These are phyloP conservation scores for Phylloporus rhodoxanthus DNA, from an alignment of 768 basidiomycete genomes.

Conservation along the genomic window DNA sequence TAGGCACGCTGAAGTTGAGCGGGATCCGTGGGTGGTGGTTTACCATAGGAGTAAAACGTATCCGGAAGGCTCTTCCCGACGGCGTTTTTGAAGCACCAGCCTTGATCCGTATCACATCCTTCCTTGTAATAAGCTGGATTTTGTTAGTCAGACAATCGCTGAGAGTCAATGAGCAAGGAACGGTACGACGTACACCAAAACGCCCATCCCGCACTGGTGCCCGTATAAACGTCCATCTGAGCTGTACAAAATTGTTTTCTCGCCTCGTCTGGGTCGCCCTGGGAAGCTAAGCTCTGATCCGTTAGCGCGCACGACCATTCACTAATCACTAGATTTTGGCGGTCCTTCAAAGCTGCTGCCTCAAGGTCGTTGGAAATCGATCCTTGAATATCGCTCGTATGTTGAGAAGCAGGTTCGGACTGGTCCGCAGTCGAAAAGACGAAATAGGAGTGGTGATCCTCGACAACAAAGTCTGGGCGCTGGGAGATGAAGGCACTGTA, in stretches of 20 bases:
- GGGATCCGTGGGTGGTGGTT: conserved; percentile 19
- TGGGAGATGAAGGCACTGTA: conserved; percentile 39
- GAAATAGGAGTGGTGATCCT: conserved; percentile 73
- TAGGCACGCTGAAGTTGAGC: conserved; percentile 19
- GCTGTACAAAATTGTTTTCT: conserved; percentile 48
- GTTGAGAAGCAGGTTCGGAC: conserved; percentile 38
- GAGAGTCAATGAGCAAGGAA: neutral
- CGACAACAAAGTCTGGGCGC: conserved; percentile 56
- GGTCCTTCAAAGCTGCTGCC: conserved; percentile 27
- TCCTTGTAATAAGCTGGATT: conserved; percentile 55
- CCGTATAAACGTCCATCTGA: conserved; percentile 55
- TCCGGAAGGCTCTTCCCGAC: conserved; percentile 52
- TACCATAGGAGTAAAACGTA: conserved; percentile 51
- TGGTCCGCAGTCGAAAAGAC: conserved; percentile 56
- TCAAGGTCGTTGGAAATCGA: conserved; percentile 9
- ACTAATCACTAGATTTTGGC: conserved; percentile 42
- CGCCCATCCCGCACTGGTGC: conserved; percentile 54
- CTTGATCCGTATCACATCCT: conserved; percentile 49
- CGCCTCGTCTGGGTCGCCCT: conserved; percentile 40
- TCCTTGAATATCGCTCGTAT: conserved; percentile 35
- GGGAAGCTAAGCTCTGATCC: conserved; percentile 43
- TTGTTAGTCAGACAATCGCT: neutral
- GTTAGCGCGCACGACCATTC: conserved; percentile 52
- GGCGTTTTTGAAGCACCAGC: conserved; percentile 65
- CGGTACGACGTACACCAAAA: conserved; percentile 55